phyloP scores from a whole-genome alignment of 257 asterid species.

The Gentiana dahurica region DNA sequence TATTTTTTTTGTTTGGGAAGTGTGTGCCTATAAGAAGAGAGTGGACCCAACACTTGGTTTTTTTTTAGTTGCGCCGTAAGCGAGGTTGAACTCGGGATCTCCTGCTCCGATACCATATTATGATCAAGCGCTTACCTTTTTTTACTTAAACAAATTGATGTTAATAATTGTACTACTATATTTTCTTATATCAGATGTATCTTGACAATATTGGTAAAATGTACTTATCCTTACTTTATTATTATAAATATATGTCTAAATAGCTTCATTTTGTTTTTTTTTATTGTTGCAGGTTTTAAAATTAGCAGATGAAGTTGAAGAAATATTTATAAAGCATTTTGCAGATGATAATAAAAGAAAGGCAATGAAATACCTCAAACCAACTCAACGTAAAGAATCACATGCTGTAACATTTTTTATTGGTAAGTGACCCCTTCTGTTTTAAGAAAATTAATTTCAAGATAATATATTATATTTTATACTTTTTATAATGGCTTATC shows the following conservation, averaged over 20 bases:
- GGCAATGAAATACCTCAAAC: constrained; percentile 90
- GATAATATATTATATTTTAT: constrained; percentile 18
- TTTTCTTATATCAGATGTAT: neutral
- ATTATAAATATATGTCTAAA: constrained; percentile 1
- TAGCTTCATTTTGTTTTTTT: neutral
- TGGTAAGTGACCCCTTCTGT: constrained; percentile 39
- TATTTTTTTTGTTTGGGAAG: too few relatives aligned
- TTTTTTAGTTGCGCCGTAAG: too few relatives aligned
- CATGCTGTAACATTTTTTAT: constrained; percentile 68
- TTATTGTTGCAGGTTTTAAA: constrained; percentile 38
- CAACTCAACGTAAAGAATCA: constrained; percentile 63
- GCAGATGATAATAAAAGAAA: constrained; percentile 64
- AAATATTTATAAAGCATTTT: constrained; percentile 59
- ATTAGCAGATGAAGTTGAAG: constrained; percentile 85
- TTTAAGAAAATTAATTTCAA: constrained; percentile 5
- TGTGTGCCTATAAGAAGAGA: too few relatives aligned
- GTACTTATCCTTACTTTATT: too few relatives aligned
- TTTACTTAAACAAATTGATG: too few relatives aligned
- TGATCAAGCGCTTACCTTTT: too few relatives aligned
- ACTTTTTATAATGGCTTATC: constrained; percentile 8
- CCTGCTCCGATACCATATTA: too few relatives aligned
- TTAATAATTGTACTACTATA: neutral
- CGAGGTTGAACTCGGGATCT: too few relatives aligned
- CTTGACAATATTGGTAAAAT: too few relatives aligned
- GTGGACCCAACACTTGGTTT: too few relatives aligned